Conservation (phyloP, 345 rosid genomes). For the Rhodamnia argentea region DNA sequence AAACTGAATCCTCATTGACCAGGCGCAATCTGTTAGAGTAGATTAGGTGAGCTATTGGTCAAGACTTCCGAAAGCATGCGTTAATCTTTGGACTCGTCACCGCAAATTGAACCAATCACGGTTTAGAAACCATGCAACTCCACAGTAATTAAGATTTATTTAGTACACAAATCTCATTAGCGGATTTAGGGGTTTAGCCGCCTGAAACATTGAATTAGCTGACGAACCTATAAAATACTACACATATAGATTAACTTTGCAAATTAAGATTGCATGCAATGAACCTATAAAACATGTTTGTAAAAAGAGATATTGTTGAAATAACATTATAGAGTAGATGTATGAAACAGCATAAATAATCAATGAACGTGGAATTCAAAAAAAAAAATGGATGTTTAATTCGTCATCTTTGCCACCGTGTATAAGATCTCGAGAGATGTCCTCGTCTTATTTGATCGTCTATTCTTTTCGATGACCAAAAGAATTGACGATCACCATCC, state of each 20-base stretch:
- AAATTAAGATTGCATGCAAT: background rate
- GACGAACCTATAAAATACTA: background rate
- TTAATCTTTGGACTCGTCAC: background rate
- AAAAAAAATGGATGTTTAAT: background rate
- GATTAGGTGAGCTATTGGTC: background rate
- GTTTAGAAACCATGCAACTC: background rate
- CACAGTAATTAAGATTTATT: background rate
- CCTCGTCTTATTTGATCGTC: background rate
- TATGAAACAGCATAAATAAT: background rate
- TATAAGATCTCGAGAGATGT: background rate
- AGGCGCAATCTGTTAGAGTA: background rate
- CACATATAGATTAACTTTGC: no score
- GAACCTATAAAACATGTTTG: background rate
- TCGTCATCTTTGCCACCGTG: background rate
- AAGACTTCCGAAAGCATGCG: background rate
- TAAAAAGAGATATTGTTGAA: background rate
- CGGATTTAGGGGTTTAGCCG: no score
- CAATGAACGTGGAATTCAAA: background rate
- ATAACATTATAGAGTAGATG: background rate
- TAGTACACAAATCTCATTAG: background rate
- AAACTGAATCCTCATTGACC: background rate
- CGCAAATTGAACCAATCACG: background rate
- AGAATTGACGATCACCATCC: background rate
- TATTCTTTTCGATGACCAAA: no score
- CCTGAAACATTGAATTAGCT: background rate